Evolutionary conservation across 1,139 yeast genomes (phyloP).

Genomic region (Pichia sp.): DNA sequence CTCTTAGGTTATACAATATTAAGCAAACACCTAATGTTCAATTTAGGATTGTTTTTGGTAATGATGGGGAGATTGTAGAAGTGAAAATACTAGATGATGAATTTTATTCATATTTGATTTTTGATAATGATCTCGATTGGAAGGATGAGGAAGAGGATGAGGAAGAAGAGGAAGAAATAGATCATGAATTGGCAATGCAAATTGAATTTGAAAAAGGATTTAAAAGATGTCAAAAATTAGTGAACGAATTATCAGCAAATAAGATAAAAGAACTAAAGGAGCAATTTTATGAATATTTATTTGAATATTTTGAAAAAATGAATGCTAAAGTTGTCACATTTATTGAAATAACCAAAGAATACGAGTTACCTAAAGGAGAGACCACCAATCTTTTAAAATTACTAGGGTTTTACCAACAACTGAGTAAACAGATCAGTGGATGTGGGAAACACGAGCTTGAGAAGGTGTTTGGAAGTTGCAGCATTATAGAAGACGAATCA

Average conservation of each 20-base stretch:
- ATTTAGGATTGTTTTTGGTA: constrained; percentile 26
- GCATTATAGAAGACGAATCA: too few relatives aligned
- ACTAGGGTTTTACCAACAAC: constrained; percentile 17
- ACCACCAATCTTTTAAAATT: constrained; percentile 16
- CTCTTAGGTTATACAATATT: constrained; percentile 22
- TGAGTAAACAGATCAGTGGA: too few relatives aligned
- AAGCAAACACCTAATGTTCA: constrained; percentile 31
- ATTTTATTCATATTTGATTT: constrained; percentile 29
- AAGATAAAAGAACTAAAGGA: constrained; percentile 19
- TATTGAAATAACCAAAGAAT: constrained; percentile 14
- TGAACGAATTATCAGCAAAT: constrained; percentile 18
- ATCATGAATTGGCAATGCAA: constrained; percentile 8
- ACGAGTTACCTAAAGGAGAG: constrained; percentile 20
- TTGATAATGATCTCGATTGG: constrained; percentile 17
- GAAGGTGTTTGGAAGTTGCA: too few relatives aligned
- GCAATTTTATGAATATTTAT: constrained; percentile 23
- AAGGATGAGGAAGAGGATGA: constrained; percentile 15
- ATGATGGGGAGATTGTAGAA: constrained; percentile 14
- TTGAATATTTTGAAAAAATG: constrained; percentile 17
- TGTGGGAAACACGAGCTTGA: too few relatives aligned
- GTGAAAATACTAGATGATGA: constrained; percentile 26
- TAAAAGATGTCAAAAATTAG: constrained; percentile 12
- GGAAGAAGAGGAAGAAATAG: constrained; percentile 7
- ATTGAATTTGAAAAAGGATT: constrained; percentile 9
- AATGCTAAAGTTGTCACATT: constrained; percentile 12